phyloP scores from a whole-genome alignment of 768 basidiomycete species.

The Suillus fuscotomentosus region DNA sequence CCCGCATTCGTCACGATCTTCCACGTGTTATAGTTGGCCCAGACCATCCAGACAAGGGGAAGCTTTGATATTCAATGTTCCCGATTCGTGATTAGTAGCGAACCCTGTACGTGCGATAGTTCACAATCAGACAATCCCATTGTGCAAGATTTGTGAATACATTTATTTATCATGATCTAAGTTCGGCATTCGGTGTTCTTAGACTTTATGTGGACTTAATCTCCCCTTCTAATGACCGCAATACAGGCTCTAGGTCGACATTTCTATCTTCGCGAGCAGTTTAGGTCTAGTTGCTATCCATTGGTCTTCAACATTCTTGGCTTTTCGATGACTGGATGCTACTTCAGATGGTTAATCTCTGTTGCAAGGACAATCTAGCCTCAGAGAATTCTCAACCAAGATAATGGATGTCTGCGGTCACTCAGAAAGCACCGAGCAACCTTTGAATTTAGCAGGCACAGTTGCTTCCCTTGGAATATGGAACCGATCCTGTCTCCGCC shows the following conservation, averaged over 20 bases:
- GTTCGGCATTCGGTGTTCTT: neutral
- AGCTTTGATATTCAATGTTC: neutral
- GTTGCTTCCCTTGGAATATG: neutral
- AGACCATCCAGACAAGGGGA: neutral
- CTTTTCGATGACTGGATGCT: neutral
- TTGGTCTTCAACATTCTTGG: too few relatives aligned
- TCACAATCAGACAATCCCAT: neutral
- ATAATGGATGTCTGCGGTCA: too few relatives aligned
- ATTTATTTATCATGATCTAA: neutral
- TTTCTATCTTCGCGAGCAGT: neutral
- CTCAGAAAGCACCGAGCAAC: neutral
- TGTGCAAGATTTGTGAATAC: neutral
- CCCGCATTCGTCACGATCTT: neutral
- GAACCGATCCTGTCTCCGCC: neutral
- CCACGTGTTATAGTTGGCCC: neutral
- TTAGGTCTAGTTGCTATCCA: neutral
- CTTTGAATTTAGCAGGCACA: neutral
- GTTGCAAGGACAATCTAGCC: neutral
- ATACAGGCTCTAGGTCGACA: too few relatives aligned
- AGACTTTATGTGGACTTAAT: neutral
- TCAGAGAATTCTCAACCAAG: neutral
- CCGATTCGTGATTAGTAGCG: neutral
- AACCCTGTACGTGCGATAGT: constrained; percentile 1
- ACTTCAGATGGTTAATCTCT: neutral
- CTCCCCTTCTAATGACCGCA: neutral